phyloP scores from a whole-genome alignment of 2,329 filamentous ascomycete genomes.

The Alternaria gansuensis region DNA sequence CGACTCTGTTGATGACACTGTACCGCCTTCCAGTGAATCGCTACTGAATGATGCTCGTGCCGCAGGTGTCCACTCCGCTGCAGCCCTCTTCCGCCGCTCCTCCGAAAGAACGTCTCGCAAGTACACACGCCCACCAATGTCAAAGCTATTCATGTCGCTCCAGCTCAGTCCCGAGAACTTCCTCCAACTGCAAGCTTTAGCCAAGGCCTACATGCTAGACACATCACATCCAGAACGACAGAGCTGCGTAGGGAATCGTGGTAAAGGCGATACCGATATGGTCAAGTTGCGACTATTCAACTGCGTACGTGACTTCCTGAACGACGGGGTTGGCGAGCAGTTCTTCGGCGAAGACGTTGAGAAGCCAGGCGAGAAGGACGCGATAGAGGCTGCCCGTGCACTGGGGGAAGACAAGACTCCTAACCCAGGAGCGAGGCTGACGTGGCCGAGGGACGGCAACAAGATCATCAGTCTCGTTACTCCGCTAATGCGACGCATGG shows the following conservation, averaged over 20 bases:
- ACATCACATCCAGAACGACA: constrained; percentile 63
- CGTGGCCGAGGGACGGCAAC: constrained; percentile 65
- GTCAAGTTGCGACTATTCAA: constrained; percentile 66
- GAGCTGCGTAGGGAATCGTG: constrained; percentile 66
- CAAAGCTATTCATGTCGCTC: constrained; percentile 65
- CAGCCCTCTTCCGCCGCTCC: constrained; percentile 61
- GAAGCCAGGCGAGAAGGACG: constrained; percentile 47
- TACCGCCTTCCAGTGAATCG: constrained; percentile 29
- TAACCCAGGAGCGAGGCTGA: constrained; percentile 49
- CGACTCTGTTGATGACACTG: constrained; percentile 18
- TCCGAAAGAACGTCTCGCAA: constrained; percentile 60
- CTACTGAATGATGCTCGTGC: constrained; percentile 56
- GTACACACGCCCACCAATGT: constrained; percentile 66
- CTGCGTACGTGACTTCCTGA: constrained; percentile 64
- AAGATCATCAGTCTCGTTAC: constrained; percentile 67
- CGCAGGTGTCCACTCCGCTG: constrained; percentile 61
- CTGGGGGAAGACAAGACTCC: constrained; percentile 54
- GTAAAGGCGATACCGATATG: constrained; percentile 65
- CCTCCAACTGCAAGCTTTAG: constrained; percentile 63
- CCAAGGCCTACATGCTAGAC: constrained; percentile 67
- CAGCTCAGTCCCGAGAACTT: constrained; percentile 66
- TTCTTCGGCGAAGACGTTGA: constrained; percentile 58
- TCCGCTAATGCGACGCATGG: constrained; percentile 65
- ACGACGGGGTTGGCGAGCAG: constrained; percentile 60
- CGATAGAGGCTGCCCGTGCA: constrained; percentile 45